Evolutionary conservation across 2,329 filamentous ascomycete species (phyloP), one percentile per base, ranked within the genome.

Genomic region (Aspergillaceae sp.): DNA sequence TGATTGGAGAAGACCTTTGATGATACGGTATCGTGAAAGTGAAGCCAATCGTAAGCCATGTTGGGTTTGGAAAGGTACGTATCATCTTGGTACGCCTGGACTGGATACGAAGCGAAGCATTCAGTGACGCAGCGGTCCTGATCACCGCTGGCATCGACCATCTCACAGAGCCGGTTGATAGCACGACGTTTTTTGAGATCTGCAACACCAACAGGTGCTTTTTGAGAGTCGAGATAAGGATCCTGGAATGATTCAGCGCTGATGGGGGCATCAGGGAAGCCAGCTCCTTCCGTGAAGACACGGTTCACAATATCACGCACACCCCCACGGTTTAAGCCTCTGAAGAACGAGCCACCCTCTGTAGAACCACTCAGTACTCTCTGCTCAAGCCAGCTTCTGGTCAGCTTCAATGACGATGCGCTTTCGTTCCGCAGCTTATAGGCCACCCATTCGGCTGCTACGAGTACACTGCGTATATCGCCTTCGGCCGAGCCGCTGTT

Each of bases 71-170:
- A 86, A 30, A 98, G 80, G 55, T 87, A 84, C 1, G 83, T 85
- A 65, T 98, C 92, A 63, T 98, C 92, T 69, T 96, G 94, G 67
- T 86, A 98, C 19, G 89, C 83, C 56, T 89, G 86, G 37, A 80
- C 82, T 0, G 91, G 89, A 64, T 95, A 98, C 54, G 86, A 79
- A 26, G 85, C 75, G 60, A 96, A 95, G 56, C 94, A 84, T 51
- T 97, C 77, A 8, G 74, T 74, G 41, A 81, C 67, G 54, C 82
- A 78, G 36, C 78, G 74, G 58, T 84, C 80, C 38, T 75, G 74
- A 32, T 84, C 80, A 11, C 79, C 80, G 54, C 74, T 76, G 6
- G 77, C 78, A 55, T 83, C 77, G 11, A 83, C 68, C 70, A 83
- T 79, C 56, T 83, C 77, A 41, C 78, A 70, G 7, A 84, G 62